Conservation (phyloP, 768 basidiomycete genomes). For the Chalciporus pseudorubinellus region DNA sequence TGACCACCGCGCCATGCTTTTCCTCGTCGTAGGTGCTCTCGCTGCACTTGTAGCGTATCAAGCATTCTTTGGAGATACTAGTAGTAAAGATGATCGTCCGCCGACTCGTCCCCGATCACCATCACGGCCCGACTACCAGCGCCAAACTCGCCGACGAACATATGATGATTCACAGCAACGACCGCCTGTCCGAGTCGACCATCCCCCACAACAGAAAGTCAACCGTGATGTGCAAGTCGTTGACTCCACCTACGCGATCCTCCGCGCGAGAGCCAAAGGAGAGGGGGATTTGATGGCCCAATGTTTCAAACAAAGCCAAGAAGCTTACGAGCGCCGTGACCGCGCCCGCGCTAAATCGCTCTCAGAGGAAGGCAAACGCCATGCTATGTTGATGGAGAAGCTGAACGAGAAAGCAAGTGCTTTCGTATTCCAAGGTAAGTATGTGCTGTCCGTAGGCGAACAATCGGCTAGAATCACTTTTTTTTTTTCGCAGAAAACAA, state of each 20-base stretch:
- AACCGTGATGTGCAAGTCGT: background rate
- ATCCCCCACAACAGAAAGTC: background rate
- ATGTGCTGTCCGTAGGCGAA: constrained; percentile 9
- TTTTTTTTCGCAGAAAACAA: constrained; percentile 61
- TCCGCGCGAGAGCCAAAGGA: constrained; percentile 71
- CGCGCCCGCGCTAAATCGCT: constrained; percentile 78
- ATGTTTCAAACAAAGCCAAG: constrained; percentile 63
- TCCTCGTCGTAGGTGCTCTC: constrained; percentile 8
- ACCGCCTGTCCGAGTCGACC: constrained; percentile 1
- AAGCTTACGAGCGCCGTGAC: constrained; percentile 70
- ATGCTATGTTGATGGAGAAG: constrained; percentile 70
- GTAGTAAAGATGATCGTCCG: constrained; percentile 4
- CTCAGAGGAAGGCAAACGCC: constrained; percentile 73
- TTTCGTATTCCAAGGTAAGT: constrained; percentile 71
- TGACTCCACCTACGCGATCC: constrained; percentile 45
- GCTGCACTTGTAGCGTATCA: constrained; percentile 15
- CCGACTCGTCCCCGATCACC: background rate
- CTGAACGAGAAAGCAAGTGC: constrained; percentile 78
- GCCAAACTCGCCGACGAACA: background rate
- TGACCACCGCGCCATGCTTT: constrained; percentile 10
- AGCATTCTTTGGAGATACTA: constrained; percentile 2
- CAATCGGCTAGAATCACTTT: background rate
- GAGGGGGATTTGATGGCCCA: constrained; percentile 76
- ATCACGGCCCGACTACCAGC: background rate
- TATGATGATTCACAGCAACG: constrained; percentile 7